Evolutionary conservation across 2,329 filamentous ascomycete species (phyloP).

Genomic region (Chlorencoelia australis): DNA sequence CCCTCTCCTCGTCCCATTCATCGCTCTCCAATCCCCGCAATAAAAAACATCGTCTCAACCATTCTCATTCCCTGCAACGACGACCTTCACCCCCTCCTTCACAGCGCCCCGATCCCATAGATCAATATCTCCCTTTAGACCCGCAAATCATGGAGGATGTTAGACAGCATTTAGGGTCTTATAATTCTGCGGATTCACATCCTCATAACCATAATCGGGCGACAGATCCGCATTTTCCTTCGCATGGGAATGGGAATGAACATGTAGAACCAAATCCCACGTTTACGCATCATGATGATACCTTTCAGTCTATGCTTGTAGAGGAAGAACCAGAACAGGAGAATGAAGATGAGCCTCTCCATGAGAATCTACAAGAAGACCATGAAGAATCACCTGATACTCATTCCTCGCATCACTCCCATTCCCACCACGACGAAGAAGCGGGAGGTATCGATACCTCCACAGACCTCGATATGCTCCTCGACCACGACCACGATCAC

Average conservation of each 20-base stretch:
- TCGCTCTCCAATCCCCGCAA: slow-evolving; percentile 3
- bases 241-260: too few relatives aligned
- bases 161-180: slow-evolving; percentile 30
- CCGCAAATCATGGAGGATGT: slow-evolving; percentile 50
- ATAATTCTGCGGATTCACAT: slow-evolving; percentile 9
- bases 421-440: too few relatives aligned
- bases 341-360: too few relatives aligned
- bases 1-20: slow-evolving; percentile 3
- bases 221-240: too few relatives aligned
- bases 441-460: too few relatives aligned
- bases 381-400: too few relatives aligned
- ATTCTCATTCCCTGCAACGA: background rate
- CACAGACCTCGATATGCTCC: too few relatives aligned
- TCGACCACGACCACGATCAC: too few relatives aligned
- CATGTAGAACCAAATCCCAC: slow-evolving; percentile 8
- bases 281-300: slow-evolving; percentile 5
- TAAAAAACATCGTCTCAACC: background rate
- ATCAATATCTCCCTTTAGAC: slow-evolving; percentile 40
- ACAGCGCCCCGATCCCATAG: background rate
- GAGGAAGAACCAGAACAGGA: too few relatives aligned
- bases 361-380: too few relatives aligned
- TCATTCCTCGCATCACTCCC: too few relatives aligned
- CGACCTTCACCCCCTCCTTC: background rate
- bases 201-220: slow-evolving; percentile 9
- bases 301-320: too few relatives aligned